Conservation (phyloP, 2,329 filamentous ascomycete genomes). For the Polytolypa hystricis region DNA sequence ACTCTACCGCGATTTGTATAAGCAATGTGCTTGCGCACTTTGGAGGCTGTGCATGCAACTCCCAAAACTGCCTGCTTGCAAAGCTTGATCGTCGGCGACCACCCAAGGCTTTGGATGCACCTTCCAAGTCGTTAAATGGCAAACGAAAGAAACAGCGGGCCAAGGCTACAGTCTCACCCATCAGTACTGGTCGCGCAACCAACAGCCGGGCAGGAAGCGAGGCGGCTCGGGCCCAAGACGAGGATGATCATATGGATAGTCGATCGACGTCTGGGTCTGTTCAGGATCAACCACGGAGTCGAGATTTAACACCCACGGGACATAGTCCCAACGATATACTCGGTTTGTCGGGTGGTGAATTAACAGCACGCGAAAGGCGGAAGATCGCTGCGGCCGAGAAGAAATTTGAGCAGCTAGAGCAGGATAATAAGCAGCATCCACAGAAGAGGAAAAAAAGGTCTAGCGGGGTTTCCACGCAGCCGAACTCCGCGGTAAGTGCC, state of each 20-base stretch:
- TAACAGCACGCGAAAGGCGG: conserved; percentile 51
- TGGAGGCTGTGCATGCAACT: conserved; percentile 38
- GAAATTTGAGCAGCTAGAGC: conserved; percentile 50
- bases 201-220: conserved; percentile 51
- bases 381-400: conserved; percentile 54
- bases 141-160: conserved; percentile 39
- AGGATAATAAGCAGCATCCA: conserved; percentile 40
- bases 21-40: conserved; percentile 40
- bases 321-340: conserved; percentile 37
- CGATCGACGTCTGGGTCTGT: conserved; percentile 48
- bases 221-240: conserved; percentile 38
- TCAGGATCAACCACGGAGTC: conserved; percentile 45
- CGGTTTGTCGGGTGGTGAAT: conserved; percentile 34
- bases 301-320: conserved; percentile 50
- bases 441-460: conserved; percentile 47
- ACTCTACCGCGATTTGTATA: conserved; percentile 33
- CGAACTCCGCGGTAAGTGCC: conserved; percentile 31
- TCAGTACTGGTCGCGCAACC: conserved; percentile 41
- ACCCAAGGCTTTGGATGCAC: conserved; percentile 22
- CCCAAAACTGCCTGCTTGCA: conserved; percentile 29
- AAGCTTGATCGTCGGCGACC: conserved; percentile 33
- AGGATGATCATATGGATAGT: conserved; percentile 46
- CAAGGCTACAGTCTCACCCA: conserved; percentile 41
- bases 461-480: conserved; percentile 44
- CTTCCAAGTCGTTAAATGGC: conserved; percentile 31